Base-by-base conservation (phyloP, 768 basidiomycete species). In the Gymnopilus dilepis region DNA sequence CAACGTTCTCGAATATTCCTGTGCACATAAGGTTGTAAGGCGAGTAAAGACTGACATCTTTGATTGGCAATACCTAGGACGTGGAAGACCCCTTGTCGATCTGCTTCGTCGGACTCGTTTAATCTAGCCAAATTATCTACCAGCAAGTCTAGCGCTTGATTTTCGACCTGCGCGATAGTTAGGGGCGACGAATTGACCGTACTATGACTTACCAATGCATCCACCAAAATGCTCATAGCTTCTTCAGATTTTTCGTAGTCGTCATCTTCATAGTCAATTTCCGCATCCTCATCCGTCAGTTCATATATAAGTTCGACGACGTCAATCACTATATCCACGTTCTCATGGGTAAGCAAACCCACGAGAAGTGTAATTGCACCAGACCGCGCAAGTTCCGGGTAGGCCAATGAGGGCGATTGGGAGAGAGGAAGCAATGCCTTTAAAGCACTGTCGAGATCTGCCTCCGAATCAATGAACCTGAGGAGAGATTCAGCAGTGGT, bases 381-480 rank as follows among this genome's bases (percentile, higher is more conserved):
- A 5, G 90, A 89, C 42, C 85, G 86, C 58, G 96, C 84, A 53
- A 99, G 82, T 72, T 99, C 95, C 22, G 95, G 90, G 73, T 97
- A 99, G 61, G 95, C 91, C 21, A 93, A 73, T 6, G 82, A 78
- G 0, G 96, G 92, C 3, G 84, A 84, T 71, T 97, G 95, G 1
- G 97, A 91, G 21, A 99, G 80, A 5, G 95, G 90, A n/a, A 97
- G 80, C 47, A 99, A 76, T 1, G 87, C 83, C 73, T 97, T 96
- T 57, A 99, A 86, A 7, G 95, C 86, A 58, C 81, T 79, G 71
- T 99, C 95, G 6, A 99, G 85, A 70, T 97, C 95, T 24, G 94
- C 93, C 80, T 99, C 97, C 1, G 97, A 99, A 73, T 99, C 97
- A 67, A 99, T 98, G 82, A 99, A 99, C 75, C 97, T 99, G 53